These are phyloP conservation scores for Globisporangium apiculatum DNA, from an alignment of 352 stramenopile species.

Conservation along the genomic window DNA sequence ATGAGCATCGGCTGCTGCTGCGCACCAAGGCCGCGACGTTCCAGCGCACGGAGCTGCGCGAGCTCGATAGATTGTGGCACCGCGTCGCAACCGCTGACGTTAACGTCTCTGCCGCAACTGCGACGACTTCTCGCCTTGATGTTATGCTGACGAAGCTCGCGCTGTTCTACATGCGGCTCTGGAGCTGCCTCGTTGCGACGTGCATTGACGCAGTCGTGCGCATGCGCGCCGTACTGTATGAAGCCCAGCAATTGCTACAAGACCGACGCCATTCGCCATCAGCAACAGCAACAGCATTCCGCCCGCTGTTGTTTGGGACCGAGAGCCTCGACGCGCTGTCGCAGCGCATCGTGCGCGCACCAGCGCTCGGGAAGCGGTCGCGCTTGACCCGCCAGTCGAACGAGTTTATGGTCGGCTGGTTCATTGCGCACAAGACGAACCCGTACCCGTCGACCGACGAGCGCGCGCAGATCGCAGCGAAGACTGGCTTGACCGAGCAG, in stretches of 20 bases:
- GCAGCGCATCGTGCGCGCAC: slow-evolving; percentile 23
- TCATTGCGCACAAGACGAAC: slow-evolving; percentile 79
- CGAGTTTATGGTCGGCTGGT: slow-evolving; percentile 84
- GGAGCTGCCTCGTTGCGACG: slow-evolving; percentile 34
- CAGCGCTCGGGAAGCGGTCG: slow-evolving; percentile 28
- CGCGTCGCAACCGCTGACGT: too few species aligned
- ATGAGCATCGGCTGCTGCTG: slow-evolving; percentile 19
- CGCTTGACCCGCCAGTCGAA: slow-evolving; percentile 69
- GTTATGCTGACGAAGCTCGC: slow-evolving; percentile 38
- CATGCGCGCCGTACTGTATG: slow-evolving; percentile 23
- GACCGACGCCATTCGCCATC: slow-evolving; percentile 15
- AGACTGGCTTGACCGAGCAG: slow-evolving; percentile 66
- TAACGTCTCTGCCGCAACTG: too few species aligned
- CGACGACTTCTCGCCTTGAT: too few species aligned
- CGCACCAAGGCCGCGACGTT: slow-evolving; percentile 26
- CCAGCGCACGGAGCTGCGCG: slow-evolving; percentile 29
- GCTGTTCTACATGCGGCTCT: slow-evolving; percentile 51
- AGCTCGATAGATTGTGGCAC: not conserved
- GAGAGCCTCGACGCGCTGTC: slow-evolving; percentile 28
- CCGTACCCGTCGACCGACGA: slow-evolving; percentile 69
- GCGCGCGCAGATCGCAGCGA: slow-evolving; percentile 55
- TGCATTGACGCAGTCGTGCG: slow-evolving; percentile 32
- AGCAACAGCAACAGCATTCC: slow-evolving; percentile 11
- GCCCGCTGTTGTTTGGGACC: slow-evolving; percentile 27
- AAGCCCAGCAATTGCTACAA: slow-evolving; percentile 14